Conservation (phyloP, 805 yeast species). For the Huiozyma sinensis region DNA sequence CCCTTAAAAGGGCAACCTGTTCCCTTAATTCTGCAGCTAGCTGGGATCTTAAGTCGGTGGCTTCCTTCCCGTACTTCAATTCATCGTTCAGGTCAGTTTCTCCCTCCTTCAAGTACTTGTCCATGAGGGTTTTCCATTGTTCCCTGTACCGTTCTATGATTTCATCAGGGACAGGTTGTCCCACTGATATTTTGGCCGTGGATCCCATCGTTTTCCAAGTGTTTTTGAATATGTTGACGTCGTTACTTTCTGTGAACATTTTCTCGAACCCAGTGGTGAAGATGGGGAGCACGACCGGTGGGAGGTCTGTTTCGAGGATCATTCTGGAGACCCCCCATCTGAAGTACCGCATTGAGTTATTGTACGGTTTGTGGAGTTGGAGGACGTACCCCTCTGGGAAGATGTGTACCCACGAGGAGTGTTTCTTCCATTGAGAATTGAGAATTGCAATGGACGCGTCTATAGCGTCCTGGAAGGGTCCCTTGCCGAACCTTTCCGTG, state of each 20-base stretch:
- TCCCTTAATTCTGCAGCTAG: slow-evolving; percentile 61
- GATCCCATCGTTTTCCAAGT: slow-evolving; percentile 57
- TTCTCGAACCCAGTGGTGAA: slow-evolving; percentile 80
- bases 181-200: slow-evolving; percentile 58
- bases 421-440: slow-evolving; percentile 46
- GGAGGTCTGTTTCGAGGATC: slow-evolving; percentile 67
- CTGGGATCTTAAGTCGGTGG: slow-evolving; percentile 52
- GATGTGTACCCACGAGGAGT: slow-evolving; percentile 83
- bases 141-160: slow-evolving; percentile 49
- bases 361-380: slow-evolving; percentile 68
- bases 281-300: slow-evolving; percentile 83
- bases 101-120: slow-evolving; percentile 39
- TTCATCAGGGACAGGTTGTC: slow-evolving; percentile 55
- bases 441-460: slow-evolving; percentile 78
- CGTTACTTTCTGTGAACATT: slow-evolving; percentile 65
- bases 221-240: slow-evolving; percentile 42
- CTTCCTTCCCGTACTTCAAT: slow-evolving; percentile 53
- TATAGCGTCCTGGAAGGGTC: slow-evolving; percentile 83
- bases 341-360: slow-evolving; percentile 85
- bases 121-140: slow-evolving; percentile 59
- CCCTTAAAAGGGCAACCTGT: slow-evolving; percentile 42
- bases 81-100: slow-evolving; percentile 48
- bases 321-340: slow-evolving; percentile 90
- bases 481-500: slow-evolving; percentile 80
- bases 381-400: slow-evolving; percentile 94